Conservation (phyloP, 495 filamentous ascomycete genomes). For the Xylaria flabelliformis region DNA sequence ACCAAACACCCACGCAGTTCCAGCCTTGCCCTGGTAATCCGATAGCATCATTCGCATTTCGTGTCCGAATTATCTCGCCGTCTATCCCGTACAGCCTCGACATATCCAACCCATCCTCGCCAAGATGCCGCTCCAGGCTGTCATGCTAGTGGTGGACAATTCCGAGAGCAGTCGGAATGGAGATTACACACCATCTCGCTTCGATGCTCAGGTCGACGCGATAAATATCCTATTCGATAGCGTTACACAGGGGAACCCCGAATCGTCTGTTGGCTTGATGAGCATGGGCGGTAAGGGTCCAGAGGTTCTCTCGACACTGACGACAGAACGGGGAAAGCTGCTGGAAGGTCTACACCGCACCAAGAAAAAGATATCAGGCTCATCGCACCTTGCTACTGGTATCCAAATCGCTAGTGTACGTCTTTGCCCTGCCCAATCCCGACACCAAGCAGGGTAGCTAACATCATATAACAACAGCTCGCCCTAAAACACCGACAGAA, state of each 20-base stretch:
- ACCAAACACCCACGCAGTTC: slow-evolving; percentile 22
- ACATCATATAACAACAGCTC: slow-evolving; percentile 62
- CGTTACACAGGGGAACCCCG: slow-evolving; percentile 92
- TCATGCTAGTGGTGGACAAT: slow-evolving; percentile 88
- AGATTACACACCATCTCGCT: slow-evolving; percentile 92
- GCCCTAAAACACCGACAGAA: slow-evolving; percentile 99
- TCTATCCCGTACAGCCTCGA: background rate
- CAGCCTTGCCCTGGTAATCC: slow-evolving; percentile 11
- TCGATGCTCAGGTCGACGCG: slow-evolving; percentile 93
- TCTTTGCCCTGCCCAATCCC: slow-evolving; percentile 27
- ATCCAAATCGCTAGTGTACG: slow-evolving; percentile 93
- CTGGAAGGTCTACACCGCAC: slow-evolving; percentile 91
- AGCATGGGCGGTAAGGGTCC: slow-evolving; percentile 97
- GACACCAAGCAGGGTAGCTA: slow-evolving; percentile 22
- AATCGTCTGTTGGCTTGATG: slow-evolving; percentile 97
- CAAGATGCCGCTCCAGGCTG: slow-evolving; percentile 68
- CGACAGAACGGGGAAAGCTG: slow-evolving; percentile 93
- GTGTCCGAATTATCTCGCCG: background rate
- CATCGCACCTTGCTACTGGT: slow-evolving; percentile 83
- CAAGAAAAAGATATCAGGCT: slow-evolving; percentile 94
- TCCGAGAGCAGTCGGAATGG: slow-evolving; percentile 97
- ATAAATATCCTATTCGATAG: slow-evolving; percentile 92
- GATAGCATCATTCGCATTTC: slow-evolving; percentile 1
- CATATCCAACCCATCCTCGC: slow-evolving; percentile 6
- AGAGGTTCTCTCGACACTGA: slow-evolving; percentile 94